phyloP scores from a whole-genome alignment of 2,329 filamentous ascomycete genomes.

The Aspergillus fumigatus region DNA sequence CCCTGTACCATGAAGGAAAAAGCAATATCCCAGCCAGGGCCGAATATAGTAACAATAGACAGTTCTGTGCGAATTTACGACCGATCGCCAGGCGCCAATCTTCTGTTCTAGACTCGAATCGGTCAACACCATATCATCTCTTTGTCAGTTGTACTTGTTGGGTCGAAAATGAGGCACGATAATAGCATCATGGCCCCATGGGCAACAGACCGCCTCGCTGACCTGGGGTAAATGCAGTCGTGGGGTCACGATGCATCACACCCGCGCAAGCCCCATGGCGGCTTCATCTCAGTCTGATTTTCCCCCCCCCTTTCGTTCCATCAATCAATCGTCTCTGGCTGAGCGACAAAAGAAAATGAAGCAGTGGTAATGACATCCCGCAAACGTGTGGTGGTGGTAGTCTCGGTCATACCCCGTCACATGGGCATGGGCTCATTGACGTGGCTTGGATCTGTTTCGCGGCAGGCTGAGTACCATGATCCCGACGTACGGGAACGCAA shows the following conservation, averaged over 20 bases:
- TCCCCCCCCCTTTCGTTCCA: neutral
- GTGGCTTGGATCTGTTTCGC: slow-evolving; percentile 17
- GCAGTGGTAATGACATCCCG: neutral
- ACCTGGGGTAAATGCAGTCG: neutral
- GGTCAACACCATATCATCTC: neutral
- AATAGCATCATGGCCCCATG: neutral
- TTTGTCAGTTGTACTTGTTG: neutral
- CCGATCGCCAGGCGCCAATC: neutral
- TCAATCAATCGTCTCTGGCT: neutral
- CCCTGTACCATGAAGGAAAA: neutral
- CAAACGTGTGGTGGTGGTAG: neutral
- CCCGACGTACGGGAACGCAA: slow-evolving; percentile 9
- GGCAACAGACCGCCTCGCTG: neutral
- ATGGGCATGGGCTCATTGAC: slow-evolving; percentile 13
- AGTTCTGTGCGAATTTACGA: neutral
- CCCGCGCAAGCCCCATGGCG: neutral
- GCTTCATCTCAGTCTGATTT: neutral
- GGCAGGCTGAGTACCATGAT: slow-evolving; percentile 2
- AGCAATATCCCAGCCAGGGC: neutral
- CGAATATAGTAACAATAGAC: neutral
- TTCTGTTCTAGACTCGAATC: neutral
- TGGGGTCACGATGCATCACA: slow-evolving; percentile 6
- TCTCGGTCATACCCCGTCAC: slow-evolving; percentile 7
- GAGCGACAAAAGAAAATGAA: neutral
- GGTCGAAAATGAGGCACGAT: neutral